Percentiles rank a stretch among this genome's conserved stretches.
phyloP scores from a whole-genome alignment of 805 yeast genomes.

The Millerozyma acaciae region DNA sequence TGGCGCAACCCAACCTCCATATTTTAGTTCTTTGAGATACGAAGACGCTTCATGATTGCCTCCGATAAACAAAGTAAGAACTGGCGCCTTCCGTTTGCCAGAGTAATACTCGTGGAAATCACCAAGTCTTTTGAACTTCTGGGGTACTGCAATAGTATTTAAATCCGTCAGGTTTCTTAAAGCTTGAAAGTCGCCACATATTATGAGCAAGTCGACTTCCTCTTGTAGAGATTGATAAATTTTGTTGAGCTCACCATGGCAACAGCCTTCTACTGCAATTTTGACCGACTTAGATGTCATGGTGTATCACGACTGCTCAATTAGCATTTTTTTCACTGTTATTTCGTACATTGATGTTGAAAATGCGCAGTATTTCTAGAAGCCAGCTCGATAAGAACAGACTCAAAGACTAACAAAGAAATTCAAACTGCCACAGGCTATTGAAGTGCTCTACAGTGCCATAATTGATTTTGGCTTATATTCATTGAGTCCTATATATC shows the following conservation, averaged over 20 bases:
- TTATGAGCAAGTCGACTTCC: conserved; percentile 45
- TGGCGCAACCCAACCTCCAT: conserved; percentile 94
- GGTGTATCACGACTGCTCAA: too few relatives aligned
- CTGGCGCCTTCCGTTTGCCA: conserved; percentile 62
- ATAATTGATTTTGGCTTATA: too few relatives aligned
- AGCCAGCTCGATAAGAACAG: too few relatives aligned
- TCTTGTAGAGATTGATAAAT: conserved; percentile 42
- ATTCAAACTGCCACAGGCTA: too few relatives aligned
- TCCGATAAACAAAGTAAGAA: conserved; percentile 79
- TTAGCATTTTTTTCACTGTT: too few relatives aligned
- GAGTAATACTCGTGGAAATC: conserved; percentile 74
- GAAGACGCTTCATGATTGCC: conserved; percentile 94
- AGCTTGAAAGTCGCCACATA: conserved; percentile 93
- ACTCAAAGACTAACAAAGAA: too few relatives aligned
- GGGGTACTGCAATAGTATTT: conserved; percentile 70
- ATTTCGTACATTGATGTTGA: too few relatives aligned
- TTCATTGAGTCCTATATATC: too few relatives aligned
- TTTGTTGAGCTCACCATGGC: conserved; percentile 72
- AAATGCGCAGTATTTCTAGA: too few relatives aligned
- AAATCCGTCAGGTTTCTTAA: conserved; percentile 62
- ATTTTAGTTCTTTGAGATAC: conserved; percentile 63
- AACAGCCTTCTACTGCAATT: conserved; percentile 83
- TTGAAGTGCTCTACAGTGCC: too few relatives aligned
- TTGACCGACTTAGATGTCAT: conserved; percentile 10
- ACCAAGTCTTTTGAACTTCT: conserved; percentile 69